Base-by-base conservation (phyloP, 805 yeast genomes). In the Cyberlindnera mrakii region DNA sequence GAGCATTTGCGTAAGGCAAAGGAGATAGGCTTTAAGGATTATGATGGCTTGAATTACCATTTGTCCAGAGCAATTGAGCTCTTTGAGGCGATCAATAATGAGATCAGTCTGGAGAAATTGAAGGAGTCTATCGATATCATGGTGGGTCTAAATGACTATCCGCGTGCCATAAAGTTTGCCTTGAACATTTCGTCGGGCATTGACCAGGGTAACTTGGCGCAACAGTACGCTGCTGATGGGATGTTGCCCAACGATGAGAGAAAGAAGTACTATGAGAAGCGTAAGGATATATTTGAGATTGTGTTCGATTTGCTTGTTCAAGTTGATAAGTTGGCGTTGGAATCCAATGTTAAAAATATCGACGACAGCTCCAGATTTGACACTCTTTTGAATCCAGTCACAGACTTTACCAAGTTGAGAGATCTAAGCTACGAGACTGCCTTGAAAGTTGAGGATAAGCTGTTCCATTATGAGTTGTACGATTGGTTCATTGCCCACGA, bases 391-490 rank as follows among this genome's bases (percentile, higher is more conserved):
- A 43, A 41, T n/a, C 48, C 48, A 11, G 46, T 38, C 5, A 43
- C 50, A 5, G 50, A 78, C 41, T 72, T 74, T 49, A 50, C 54
- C 11, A 77, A 77, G 47, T 62, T 83, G 20, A 74, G 95, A 52
- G 86, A 85, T 52, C 71, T 77, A 34, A 78, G 93, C 29, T 90
- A 90, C 60, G 74, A 75, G 8, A 72, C 82, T 15, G 86, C 93
- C 43, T 79, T 89, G 54, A 75, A 76, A 15, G 81, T 82, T 41
- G 71, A 76, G 36, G 98, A 93, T 59, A 85, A 82, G 55, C 62
- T 80, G n/a, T 93, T 93, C 73, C 99, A 93, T 51, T 88, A 82
- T 64, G 85, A 86, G 50, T 76, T 93, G 50, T 93, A 93, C 62
- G 91, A 87, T 60, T 93, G 98, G 97, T 81, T 88, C 53, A 82